These are phyloP conservation scores for Plasmodium adleri DNA, from an alignment of 169 alveolate genomes.

Conservation along the genomic window DNA sequence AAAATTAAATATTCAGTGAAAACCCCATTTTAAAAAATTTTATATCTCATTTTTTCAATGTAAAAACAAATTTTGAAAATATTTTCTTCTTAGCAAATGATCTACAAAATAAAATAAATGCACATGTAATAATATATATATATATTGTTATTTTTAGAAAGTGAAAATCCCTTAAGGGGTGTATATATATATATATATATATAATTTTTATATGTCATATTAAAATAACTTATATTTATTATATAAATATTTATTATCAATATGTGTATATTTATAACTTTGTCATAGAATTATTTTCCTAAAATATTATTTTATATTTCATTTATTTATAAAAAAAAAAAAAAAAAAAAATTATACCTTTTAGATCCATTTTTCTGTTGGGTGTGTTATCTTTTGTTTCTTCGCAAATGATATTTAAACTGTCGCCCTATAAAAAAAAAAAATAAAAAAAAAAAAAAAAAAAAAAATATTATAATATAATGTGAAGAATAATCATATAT, in stretches of 20 bases:
- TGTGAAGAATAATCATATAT: neutral
- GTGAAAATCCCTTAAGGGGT: too few species aligned
- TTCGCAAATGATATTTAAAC: slow-evolving; percentile 54
- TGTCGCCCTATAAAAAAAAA: slow-evolving; percentile 27
- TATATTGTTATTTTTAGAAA: too few species aligned
- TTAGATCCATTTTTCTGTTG: slow-evolving; percentile 65
- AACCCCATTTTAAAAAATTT: neutral
- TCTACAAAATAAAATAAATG: slow-evolving; percentile 21
- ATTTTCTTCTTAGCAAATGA: slow-evolving; percentile 63
- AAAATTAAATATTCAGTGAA: neutral
- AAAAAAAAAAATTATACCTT: slow-evolving; percentile 13
- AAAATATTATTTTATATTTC: too few species aligned
- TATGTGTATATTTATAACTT: too few species aligned
- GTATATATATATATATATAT: too few species aligned
- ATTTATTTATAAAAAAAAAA: too few species aligned
- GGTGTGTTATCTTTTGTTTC: slow-evolving; percentile 58
- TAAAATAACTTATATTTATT: too few species aligned
- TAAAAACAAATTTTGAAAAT: slow-evolving; percentile 37
- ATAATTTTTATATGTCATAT: too few species aligned
- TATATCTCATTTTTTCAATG: neutral
- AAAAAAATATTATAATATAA: neutral
- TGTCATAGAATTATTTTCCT: too few species aligned
- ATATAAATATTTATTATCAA: too few species aligned
- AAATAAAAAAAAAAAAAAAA: neutral
- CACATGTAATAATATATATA: neutral